phyloP scores from a whole-genome alignment of 2,329 filamentous ascomycete genomes.

The Rhexocercosporidium sp. region DNA sequence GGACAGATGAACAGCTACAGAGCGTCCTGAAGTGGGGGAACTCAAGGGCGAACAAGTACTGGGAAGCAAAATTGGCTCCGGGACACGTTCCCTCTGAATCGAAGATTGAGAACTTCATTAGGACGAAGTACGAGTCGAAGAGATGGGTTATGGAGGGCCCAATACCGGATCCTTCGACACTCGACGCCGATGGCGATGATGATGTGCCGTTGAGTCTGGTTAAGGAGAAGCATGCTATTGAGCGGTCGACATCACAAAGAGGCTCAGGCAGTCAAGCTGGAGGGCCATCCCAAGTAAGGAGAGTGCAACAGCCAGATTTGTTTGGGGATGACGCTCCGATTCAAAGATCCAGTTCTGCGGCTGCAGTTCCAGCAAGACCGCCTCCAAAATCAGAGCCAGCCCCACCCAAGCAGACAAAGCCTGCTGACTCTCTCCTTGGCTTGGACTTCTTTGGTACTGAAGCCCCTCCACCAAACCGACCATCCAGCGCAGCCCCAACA shows the following conservation, averaged over 20 bases:
- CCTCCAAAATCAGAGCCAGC: constrained; percentile 67
- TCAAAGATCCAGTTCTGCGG: constrained; percentile 74
- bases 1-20: constrained; percentile 97
- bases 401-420: constrained; percentile 71
- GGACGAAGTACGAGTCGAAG: constrained; percentile 98
- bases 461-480: constrained; percentile 72
- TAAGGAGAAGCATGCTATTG: constrained; percentile 69
- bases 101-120: constrained; percentile 99
- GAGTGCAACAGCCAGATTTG: constrained; percentile 71
- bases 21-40: constrained; percentile 97
- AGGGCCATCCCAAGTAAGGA: constrained; percentile 40
- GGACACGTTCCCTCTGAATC: constrained; percentile 93
- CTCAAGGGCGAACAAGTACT: constrained; percentile 95
- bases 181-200: constrained; percentile 85
- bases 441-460: constrained; percentile 87
- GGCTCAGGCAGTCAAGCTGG: constrained; percentile 40
- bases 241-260: constrained; percentile 50
- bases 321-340: constrained; percentile 76
- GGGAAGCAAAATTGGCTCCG: constrained; percentile 91
- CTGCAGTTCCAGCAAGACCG: constrained; percentile 56
- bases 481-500: constrained; percentile 79
- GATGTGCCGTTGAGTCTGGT: constrained; percentile 71
- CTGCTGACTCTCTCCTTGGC: constrained; percentile 84
- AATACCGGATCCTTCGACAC: constrained; percentile 87
- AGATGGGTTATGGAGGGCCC: constrained; percentile 99